Base-by-base conservation (phyloP, 495 filamentous ascomycete species). In the Achaetomiella virescens region DNA sequence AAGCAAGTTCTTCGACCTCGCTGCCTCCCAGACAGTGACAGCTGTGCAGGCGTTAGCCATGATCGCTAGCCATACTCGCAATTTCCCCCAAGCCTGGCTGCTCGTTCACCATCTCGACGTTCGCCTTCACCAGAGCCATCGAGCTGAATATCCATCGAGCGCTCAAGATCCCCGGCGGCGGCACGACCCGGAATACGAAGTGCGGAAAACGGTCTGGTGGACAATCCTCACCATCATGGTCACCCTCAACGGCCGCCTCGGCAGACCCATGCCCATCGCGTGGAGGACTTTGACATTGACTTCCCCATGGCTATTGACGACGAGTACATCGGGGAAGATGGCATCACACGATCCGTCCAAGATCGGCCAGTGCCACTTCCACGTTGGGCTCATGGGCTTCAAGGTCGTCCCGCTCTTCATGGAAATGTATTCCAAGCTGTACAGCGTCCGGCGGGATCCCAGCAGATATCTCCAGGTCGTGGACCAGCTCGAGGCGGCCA, bases 191-290 rank as follows among this genome's bases (percentile, higher is more conserved):
- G 85, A 88, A 35, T 78, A 86, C 55, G 88, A 92, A 64, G 75
- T 89, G 59, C 76, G 88, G 22, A 91, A 91, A 70, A 77, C 89
- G 22, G 76, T 85, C 5, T 92, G 88, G 74, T 92, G 86, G 86
- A 73, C 77, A 11, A 72, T 90, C 43, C 65, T 88, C 18, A 71
- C 75, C 22, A 75, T 90, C 15, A 73, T 83, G 46, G 75, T 86
- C 22, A 80, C 79, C 9, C 69, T 91, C 25, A 84, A 84, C 61
- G 85, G 86, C 31, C 87, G 85, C 51, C 75, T 91, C 27, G 88
- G 88, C 27, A 75, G 84, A 37, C 88, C 88, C 17, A 89, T 91
- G 84, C 76, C 84, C 2, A 72, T 92, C 17, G 75, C 80, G 22
- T 53, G 80, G 81, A 86, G 35, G 88, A 92, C 62, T 83, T 86